phyloP scores from a whole-genome alignment of 371 early-diverging fungal species.

The Mortierella sp. region DNA sequence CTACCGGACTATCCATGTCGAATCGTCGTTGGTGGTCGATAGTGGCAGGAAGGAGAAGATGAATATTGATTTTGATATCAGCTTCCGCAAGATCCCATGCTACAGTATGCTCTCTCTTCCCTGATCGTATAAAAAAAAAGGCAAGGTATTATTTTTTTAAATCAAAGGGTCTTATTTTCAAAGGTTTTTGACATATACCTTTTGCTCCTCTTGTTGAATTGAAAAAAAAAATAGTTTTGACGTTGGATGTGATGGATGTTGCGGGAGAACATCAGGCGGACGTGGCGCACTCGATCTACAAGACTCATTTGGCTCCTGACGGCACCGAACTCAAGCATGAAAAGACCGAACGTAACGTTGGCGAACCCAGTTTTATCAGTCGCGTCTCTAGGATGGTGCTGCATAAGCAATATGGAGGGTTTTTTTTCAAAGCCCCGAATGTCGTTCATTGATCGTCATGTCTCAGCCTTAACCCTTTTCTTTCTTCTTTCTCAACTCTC shows the following conservation, averaged over 20 bases:
- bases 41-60: constrained; percentile 90
- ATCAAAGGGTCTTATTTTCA: background rate
- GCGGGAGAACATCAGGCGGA: constrained; percentile 93
- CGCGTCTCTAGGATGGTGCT: constrained; percentile 54
- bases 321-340: constrained; percentile 78
- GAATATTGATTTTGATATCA: constrained; percentile 90
- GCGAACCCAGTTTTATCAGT: background rate
- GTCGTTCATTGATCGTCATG: background rate
- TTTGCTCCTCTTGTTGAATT: no score
- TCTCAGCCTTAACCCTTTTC: background rate
- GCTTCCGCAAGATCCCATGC: constrained; percentile 93
- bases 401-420: background rate
- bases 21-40: constrained; percentile 89
- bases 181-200: no score
- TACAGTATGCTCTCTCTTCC: constrained; percentile 67
- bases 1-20: constrained; percentile 78
- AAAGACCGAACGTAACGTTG: constrained; percentile 63
- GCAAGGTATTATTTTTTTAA: no score
- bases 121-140: background rate
- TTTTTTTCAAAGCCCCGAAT: constrained; percentile 68
- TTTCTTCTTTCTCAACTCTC: background rate
- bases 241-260: constrained; percentile 94
- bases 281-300: constrained; percentile 84
- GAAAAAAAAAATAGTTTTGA: constrained; percentile 69
- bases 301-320: constrained; percentile 78